Conservation (phyloP, 1,139 yeast species). For the Suhomyces wounanorum region DNA sequence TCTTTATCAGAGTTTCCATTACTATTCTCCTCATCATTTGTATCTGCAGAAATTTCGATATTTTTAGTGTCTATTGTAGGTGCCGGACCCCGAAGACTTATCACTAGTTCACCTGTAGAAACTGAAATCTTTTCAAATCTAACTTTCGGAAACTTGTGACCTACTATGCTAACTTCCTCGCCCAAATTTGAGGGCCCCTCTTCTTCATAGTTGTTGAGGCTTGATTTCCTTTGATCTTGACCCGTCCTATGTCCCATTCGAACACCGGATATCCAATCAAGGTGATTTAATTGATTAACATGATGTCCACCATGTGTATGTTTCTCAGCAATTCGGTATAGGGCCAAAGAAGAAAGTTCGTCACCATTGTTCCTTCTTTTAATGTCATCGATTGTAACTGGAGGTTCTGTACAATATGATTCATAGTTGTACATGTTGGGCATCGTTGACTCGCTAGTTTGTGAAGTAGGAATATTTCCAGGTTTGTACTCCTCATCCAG, state of each 20-base stretch:
- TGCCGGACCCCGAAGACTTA: constrained; percentile 83
- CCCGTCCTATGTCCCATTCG: constrained; percentile 64
- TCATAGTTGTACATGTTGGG: constrained; percentile 26
- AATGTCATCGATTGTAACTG: constrained; percentile 37
- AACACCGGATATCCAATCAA: constrained; percentile 94
- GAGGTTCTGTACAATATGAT: constrained; percentile 45
- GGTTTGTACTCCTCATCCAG: constrained; percentile 22
- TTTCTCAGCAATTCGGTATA: constrained; percentile 36
- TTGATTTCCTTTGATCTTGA: constrained; percentile 24
- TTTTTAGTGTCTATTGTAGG: constrained; percentile 19
- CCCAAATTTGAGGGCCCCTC: constrained; percentile 73
- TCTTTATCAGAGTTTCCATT: constrained; percentile 4
- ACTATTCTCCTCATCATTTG: constrained; percentile 6
- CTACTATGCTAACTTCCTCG: constrained; percentile 87
- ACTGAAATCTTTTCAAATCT: constrained; percentile 86
- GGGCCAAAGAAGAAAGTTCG: constrained; percentile 37
- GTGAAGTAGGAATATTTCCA: neutral
- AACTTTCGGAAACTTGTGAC: constrained; percentile 86
- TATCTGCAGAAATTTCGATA: constrained; percentile 6
- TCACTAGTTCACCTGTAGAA: constrained; percentile 74
- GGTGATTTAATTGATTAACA: constrained; percentile 56
- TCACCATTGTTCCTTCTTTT: constrained; percentile 38
- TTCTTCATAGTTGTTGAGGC: constrained; percentile 28
- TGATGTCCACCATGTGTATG: constrained; percentile 28
- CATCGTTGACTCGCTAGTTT: constrained; percentile 4